phyloP scores from a whole-genome alignment of 306 rosid genomes.

The Vigna radiata region DNA sequence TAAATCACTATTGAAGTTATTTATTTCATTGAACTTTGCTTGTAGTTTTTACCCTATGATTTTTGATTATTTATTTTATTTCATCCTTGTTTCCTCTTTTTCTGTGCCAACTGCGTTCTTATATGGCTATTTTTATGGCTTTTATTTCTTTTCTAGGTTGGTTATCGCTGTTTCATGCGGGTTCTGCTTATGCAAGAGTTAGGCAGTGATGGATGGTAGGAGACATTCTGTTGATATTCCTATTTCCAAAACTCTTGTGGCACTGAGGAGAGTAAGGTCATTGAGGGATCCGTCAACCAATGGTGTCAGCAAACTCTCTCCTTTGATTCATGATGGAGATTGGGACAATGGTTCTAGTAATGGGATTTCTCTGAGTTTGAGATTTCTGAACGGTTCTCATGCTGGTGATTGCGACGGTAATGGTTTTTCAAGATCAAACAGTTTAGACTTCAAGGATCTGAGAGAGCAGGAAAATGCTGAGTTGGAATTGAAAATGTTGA shows the following conservation, averaged over 20 bases:
- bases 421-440: constrained; percentile 46
- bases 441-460: constrained; percentile 41
- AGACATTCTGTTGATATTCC: constrained; percentile 93
- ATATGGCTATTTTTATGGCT: not conserved
- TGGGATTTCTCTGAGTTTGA: constrained; percentile 68
- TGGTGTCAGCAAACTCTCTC: constrained; percentile 67
- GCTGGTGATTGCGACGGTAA: constrained; percentile 53
- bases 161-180: constrained; percentile 27
- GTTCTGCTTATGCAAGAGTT: constrained; percentile 28
- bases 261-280: constrained; percentile 86
- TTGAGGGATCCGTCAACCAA: constrained; percentile 90
- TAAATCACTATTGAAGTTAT: not conserved
- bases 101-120: constrained; percentile 21
- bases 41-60: not conserved
- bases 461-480: constrained; percentile 50
- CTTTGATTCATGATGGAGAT: constrained; percentile 66
- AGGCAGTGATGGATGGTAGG: constrained; percentile 73
- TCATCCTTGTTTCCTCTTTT: not conserved
- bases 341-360: constrained; percentile 69
- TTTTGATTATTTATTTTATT: constrained; percentile 15
- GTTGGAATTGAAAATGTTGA: constrained; percentile 49
- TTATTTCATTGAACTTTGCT: not conserved
- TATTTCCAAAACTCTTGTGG: constrained; percentile 77
- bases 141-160: constrained; percentile 44
- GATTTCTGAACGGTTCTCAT: constrained; percentile 52